Base-by-base conservation (phyloP, 306 rosid genomes). In the Luffa acutangula region DNA sequence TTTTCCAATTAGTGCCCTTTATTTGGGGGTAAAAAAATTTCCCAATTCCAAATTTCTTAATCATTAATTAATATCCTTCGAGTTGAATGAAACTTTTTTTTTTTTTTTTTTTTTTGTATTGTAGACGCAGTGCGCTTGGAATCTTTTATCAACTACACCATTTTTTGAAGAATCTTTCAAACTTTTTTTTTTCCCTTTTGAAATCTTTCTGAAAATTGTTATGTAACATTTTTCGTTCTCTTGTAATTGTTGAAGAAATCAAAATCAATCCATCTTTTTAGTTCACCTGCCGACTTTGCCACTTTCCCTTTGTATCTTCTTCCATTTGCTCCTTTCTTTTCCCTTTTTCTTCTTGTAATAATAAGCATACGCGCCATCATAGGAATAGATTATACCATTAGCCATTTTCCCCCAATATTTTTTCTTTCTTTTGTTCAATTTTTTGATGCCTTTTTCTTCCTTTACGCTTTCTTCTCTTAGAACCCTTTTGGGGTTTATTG, bases 401-500 rank as follows among this genome's bases (percentile, higher is more conserved):
- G 49, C 73, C 17, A 66, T 39, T 66, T 64, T 7, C 73, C 46
- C 46, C 20, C 9, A 13, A 4, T 31, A 1, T 63, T 14, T 4
- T 63, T 34, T 34, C 33, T 63, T 18, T 36, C 9, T 12, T 59
- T 21, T 21, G 1, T 59, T 25, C 5, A 20, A 20, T 63, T 63
- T 63, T 41, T 20, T 18, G 49, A 67, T 31, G 21, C 78, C 78
- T 49, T 73, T 73, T 73, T 49, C 63, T 34, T 36, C 63, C 78
- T 75, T 75, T 75, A 75, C 78, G 78, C 64, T 75, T 75, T 52
- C 78, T 52, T 52, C 62, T 75, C 63, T 75, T 48, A 52, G 78
- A 75, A 75, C 78, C 64, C 78, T 75, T 75, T 75, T 53, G 46
- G 78, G 78, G 78, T 75, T 75, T 75, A 75, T 75, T 75, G 58